Evolutionary conservation across 768 basidiomycete species (phyloP).

Genomic region (Boletus vinaceobasis): DNA sequence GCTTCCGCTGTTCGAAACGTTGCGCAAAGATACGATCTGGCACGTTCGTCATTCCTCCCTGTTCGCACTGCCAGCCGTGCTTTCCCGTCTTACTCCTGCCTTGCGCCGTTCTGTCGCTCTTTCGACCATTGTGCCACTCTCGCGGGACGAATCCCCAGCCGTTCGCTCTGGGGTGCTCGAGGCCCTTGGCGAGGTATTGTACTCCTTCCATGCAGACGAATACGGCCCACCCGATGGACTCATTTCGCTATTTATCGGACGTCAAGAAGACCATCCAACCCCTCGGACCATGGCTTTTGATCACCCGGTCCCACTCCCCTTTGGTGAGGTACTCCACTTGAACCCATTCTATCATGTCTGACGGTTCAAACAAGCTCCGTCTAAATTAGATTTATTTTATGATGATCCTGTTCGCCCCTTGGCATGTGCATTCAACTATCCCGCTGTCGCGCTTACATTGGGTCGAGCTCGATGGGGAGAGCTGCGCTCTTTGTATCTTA

Average conservation of each 20-base stretch:
- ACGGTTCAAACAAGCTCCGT: constrained; percentile 14
- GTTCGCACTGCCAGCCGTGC: constrained; percentile 79
- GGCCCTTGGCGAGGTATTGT: constrained; percentile 83
- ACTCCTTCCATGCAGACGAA: constrained; percentile 66
- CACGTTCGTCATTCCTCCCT: constrained; percentile 87
- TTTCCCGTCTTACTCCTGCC: constrained; percentile 57
- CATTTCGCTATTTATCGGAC: constrained; percentile 72
- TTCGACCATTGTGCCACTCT: constrained; percentile 59
- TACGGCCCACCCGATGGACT: constrained; percentile 71
- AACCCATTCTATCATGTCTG: neutral
- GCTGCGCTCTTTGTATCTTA: constrained; percentile 63
- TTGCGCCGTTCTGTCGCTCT: constrained; percentile 65
- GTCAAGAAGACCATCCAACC: constrained; percentile 40
- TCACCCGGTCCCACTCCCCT: constrained; percentile 4
- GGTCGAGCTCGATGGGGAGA: constrained; percentile 73
- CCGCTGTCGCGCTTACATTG: constrained; percentile 82
- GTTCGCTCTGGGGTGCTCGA: constrained; percentile 83
- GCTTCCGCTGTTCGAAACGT: constrained; percentile 76
- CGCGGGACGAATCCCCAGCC: constrained; percentile 56
- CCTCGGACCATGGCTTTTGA: constrained; percentile 25
- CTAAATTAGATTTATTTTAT: constrained; percentile 44
- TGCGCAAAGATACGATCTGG: constrained; percentile 67
- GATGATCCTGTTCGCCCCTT: constrained; percentile 70
- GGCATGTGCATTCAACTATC: constrained; percentile 87
- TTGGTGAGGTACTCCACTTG: constrained; percentile 17